These are phyloP conservation scores for Kentomonas sorsogonicus DNA, from an alignment of 208 protist genomes.

Conservation along the genomic window DNA sequence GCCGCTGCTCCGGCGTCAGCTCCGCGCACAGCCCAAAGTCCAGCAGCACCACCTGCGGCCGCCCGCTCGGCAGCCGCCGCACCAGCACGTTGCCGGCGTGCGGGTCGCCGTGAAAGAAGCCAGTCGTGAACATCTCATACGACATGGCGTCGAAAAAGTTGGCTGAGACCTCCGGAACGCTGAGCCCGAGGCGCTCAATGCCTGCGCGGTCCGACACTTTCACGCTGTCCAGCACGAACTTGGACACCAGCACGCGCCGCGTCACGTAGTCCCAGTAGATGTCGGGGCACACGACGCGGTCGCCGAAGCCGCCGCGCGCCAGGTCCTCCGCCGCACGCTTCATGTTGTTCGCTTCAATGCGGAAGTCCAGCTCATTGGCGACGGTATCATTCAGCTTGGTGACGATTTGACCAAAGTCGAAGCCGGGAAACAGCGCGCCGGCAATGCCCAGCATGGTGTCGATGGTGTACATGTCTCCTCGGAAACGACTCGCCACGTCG, in stretches of 20 bases:
- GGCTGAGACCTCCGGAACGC: constrained; percentile 48
- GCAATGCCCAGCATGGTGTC: constrained; percentile 55
- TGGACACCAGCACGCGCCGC: constrained; percentile 63
- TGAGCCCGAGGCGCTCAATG: constrained; percentile 51
- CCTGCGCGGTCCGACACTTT: constrained; percentile 73
- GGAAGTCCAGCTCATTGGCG: constrained; percentile 92
- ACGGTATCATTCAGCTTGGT: constrained; percentile 85
- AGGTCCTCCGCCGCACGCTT: constrained; percentile 76
- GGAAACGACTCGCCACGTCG: constrained; percentile 78
- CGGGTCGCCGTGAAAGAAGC: constrained; percentile 93
- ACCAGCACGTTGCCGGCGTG: constrained; percentile 95
- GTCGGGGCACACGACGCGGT: constrained; percentile 59
- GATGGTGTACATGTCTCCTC: constrained; percentile 88
- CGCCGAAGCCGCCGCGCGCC: constrained; percentile 53
- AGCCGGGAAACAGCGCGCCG: constrained; percentile 77
- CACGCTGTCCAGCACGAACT: constrained; percentile 54
- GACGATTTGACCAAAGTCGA: constrained; percentile 83
- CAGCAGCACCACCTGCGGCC: constrained; percentile 84
- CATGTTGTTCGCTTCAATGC: constrained; percentile 88
- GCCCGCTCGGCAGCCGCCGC: constrained; percentile 38
- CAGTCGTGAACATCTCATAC: constrained; percentile 92
- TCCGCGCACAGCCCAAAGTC: constrained; percentile 95
- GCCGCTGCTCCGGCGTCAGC: constrained; percentile 44
- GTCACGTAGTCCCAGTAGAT: constrained; percentile 63
- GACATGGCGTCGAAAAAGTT: constrained; percentile 83